Evolutionary conservation across 2,329 filamentous ascomycete genomes (phyloP), one percentile per base, ranked within the genome.

Genomic region (Paraphoma sp.): DNA sequence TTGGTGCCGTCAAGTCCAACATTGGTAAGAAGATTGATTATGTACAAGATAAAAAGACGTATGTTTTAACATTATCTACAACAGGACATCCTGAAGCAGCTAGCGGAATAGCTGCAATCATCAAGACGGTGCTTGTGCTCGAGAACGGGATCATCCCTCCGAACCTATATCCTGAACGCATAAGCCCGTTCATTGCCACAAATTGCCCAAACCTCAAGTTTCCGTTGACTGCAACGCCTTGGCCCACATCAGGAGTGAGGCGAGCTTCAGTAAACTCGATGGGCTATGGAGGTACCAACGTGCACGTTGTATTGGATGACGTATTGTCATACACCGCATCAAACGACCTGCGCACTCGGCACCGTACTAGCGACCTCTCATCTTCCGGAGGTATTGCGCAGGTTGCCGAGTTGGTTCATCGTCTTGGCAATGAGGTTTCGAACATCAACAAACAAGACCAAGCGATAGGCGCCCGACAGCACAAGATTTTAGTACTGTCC

Each of bases 141-240:
- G 82, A 18, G 82, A 63, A 68, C 14, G 66, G 70, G 2, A 36
- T 57, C 9, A 65, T 73, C 1, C 62, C 72, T 7, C 73, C 59
- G 63, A 74, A 71, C 29, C 29, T 45, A 1, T n/a, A 70, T 12
- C 59, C 77, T 11, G 55, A 68, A 10, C 69, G 56, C 16, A 57
- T 72, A 5, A 79, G 74, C 44, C 65, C 63, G 1, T 31, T 51
- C 1, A 57, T 65, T 4, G 23, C 48, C 10, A 31, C 45, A 3
- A 28, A 51, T 4, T 41, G 36, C 9, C 55, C 28, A 16, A 23
- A 52, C 3, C 30, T 59, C 9, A 6, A 43, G 16, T 44, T 60
- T 23, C 57, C 54, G 11, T 45, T 46, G 14, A 14, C 7, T 10
- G 11, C 7, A 1, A 38, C 45, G 1, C 14, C 45, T 6, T 67